Base-by-base conservation (phyloP, 495 filamentous ascomycete genomes). In the Lepidopterella palustris region DNA sequence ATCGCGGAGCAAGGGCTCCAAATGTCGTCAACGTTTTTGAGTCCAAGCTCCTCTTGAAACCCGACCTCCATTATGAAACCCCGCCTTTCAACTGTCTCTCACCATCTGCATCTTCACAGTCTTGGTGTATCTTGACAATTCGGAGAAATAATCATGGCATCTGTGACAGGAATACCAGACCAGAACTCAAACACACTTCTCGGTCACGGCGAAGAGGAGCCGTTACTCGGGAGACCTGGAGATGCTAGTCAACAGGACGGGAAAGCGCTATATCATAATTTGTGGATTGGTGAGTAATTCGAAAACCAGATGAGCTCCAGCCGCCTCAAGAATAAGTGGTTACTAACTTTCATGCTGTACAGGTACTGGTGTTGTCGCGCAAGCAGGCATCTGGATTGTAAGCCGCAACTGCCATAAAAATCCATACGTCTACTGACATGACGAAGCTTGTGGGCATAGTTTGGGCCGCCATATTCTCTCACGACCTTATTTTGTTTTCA, bases 341-440 rank as follows among this genome's bases (percentile, higher is more conserved):
- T n/a, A 21, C 29, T 25, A 42, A 15, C 49, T 26, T 49, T 63
- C 5, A 51, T 53, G 24, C 50, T 42, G 55, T 53, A 32, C 31
- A 90, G 87, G 88, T 21, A 87, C 84, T n/a, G 86, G 81, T 21
- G 74, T 80, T 42, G 67, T 89, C 25, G 87, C 85, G 10, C 87
- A 88, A 70, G 77, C 78, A 49, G 86, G 85, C 8, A 79, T 84
- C 27, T 82, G 82, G 76, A 77, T 88, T 55, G 85, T 87, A 70
- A 71, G 81, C 66, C 25, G 24, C 35, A 40, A 54, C 5, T 21
- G 48, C n/a, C 8, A 53, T 6, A 31, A 23, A 10, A 4, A 23
- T 50, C 20, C 25, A 55, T 6, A 60, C 13, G 47, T 8, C 1
- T 29, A 21, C 39, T 58, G n/a, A 54, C 39, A 28, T 1, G n/a